A percentile compares a stretch with the other conserved stretches of the same genome.
Conservation (phyloP, 768 basidiomycete species). For the Trametes elegans region DNA sequence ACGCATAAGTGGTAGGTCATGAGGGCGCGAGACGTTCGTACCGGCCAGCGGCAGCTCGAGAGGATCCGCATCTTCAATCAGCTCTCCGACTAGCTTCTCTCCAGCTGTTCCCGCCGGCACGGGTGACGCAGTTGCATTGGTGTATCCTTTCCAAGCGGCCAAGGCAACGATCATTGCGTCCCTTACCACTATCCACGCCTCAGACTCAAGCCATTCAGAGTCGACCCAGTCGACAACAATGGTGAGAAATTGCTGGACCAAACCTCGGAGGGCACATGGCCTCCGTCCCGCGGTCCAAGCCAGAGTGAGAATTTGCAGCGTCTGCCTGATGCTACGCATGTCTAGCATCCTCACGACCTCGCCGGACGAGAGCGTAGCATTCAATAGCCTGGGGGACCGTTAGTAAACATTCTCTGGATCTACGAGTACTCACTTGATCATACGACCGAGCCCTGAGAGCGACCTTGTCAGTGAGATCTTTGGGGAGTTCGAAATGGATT, state of each 20-base stretch:
- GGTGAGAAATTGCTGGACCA: constrained; percentile 25
- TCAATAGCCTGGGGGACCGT: neutral
- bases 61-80: constrained; percentile 29
- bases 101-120: constrained; percentile 7
- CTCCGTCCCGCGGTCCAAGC: constrained; percentile 29
- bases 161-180: constrained; percentile 37
- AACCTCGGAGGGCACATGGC: constrained; percentile 17
- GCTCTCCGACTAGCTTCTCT: constrained; percentile 38
- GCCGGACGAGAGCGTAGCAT: no score
- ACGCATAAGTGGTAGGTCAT: no score
- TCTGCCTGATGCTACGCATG: constrained; percentile 9
- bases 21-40: constrained; percentile 29
- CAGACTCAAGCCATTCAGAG: neutral
- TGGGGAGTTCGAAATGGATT: neutral
- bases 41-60: constrained; percentile 40
- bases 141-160: constrained; percentile 32
- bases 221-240: constrained; percentile 23
- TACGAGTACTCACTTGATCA: neutral
- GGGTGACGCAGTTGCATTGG: constrained; percentile 6
- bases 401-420: neutral
- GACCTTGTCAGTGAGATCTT: no score
- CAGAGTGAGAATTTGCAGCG: constrained; percentile 34
- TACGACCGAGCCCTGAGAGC: neutral
- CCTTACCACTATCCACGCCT: constrained; percentile 26
- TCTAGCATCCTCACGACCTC: neutral